Evolutionary conservation across 768 basidiomycete genomes (phyloP), one percentile per base, ranked within the genome.

Genomic region (Russula virescens): DNA sequence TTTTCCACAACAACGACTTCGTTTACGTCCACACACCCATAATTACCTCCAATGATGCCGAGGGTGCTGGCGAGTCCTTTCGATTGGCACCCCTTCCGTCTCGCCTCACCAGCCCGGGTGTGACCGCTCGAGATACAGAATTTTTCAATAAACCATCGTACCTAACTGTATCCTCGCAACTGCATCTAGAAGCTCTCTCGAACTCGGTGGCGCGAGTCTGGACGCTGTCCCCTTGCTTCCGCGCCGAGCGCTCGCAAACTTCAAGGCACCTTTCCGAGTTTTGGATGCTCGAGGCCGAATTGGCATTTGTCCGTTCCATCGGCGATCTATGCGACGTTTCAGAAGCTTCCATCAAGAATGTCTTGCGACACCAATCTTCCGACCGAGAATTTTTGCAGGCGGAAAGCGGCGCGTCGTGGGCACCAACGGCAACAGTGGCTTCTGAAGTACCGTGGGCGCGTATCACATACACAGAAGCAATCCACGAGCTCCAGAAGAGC

Each of bases 281-380:
- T 74, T 98, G 93, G 90, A 99, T 99, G 97, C 83, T 98, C 58
- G 97, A 99, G 75, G 95, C 91, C 0, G 97, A 99, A 71, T 87
- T 92, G 82, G 85, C 85, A 0, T 89, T 85, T 70, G 75, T 78
- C 23, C 67, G 68, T 25, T 71, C 72, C 9, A 71, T 88, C 5
- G 75, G 76, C 3, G 77, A 80, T 46, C 72, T 89, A 19, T 83
- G 86, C 72, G 68, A 73, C 48, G 75, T 87, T 25, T 80, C 83
- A 3, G 88, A 91, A 71, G 78, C 73, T 21, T 78, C 75, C 57
- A 78, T 81, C 65, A 83, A 77, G 76, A 67, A 71, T 26, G 75
- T 77, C 21, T 71, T 81, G 31, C 38, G 63, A 35, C 63, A 69
- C 55, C 50, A 68, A 47, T 70, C 76, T 52, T 60, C 74, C 23